Evolutionary conservation across 192 early-diverging fungal genomes (phyloP).

Genomic region (Coemansia javaensis): DNA sequence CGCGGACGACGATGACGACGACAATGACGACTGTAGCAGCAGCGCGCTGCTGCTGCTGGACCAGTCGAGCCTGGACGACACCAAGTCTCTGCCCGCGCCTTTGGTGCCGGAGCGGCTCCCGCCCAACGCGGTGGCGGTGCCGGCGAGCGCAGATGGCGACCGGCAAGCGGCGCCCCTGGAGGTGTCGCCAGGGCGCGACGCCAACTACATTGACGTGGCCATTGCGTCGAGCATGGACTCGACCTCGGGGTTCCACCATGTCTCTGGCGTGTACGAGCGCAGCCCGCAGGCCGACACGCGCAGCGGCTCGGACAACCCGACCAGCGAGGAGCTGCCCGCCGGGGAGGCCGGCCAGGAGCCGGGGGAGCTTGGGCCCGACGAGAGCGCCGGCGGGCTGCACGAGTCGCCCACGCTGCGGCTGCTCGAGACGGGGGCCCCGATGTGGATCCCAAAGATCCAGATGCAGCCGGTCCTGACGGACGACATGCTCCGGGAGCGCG

Average conservation of each 20-base stretch:
- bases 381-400: slow-evolving; percentile 51
- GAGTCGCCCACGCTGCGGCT: slow-evolving; percentile 47
- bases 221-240: slow-evolving; percentile 46
- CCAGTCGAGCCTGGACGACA: neutral
- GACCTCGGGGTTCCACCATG: slow-evolving; percentile 43
- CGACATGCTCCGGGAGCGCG: slow-evolving; percentile 82
- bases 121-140: slow-evolving; percentile 16
- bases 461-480: slow-evolving; percentile 77
- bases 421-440: slow-evolving; percentile 55
- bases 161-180: neutral
- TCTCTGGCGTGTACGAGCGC: slow-evolving; percentile 37
- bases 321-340: too few relatives aligned
- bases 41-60: slow-evolving; percentile 6
- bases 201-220: slow-evolving; percentile 38
- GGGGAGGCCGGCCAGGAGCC: too few relatives aligned
- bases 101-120: slow-evolving; percentile 24
- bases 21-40: neutral
- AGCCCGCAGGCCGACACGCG: slow-evolving; percentile 2
- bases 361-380: slow-evolving; percentile 1
- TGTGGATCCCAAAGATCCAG: slow-evolving; percentile 69
- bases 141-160: neutral
- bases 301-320: neutral
- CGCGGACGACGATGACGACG: neutral
- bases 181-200: too few relatives aligned
- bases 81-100: neutral